phyloP scores from a whole-genome alignment of 345 rosid species.

The Odontarrhena argentea region DNA sequence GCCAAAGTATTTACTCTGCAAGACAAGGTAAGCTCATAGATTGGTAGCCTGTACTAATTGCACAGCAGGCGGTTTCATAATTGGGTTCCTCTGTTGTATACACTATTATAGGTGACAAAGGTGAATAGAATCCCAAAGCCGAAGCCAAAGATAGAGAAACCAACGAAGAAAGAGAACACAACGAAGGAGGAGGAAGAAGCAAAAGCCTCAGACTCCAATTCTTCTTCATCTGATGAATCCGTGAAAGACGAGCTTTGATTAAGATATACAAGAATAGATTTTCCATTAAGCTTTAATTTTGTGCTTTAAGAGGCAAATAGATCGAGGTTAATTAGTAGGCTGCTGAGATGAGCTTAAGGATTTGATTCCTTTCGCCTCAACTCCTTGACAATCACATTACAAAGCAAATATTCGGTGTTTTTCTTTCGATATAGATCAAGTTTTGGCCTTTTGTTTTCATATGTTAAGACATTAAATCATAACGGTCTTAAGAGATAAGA shows the following conservation, averaged over 20 bases:
- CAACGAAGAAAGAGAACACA: constrained; percentile 60
- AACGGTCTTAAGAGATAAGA: no score
- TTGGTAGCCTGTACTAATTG: neutral
- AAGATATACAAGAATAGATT: constrained; percentile 30
- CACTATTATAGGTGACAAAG: constrained; percentile 51
- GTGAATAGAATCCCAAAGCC: constrained; percentile 84
- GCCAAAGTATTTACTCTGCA: constrained; percentile 61
- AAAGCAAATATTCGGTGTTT: constrained; percentile 16
- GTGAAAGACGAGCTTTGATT: constrained; percentile 61
- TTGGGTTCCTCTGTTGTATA: neutral
- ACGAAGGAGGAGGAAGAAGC: constrained; percentile 38
- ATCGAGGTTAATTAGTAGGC: constrained; percentile 14
- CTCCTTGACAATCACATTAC: constrained; percentile 27
- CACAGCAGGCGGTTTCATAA: neutral
- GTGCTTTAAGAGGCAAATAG: constrained; percentile 36
- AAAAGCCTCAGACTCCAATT: constrained; percentile 41
- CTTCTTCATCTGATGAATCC: constrained; percentile 41
- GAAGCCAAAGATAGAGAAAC: constrained; percentile 82
- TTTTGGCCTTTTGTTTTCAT: constrained; percentile 29
- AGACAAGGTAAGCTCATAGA: constrained; percentile 62
- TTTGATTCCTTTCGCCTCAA: constrained; percentile 29
- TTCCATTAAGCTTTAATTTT: constrained; percentile 10
- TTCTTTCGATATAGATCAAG: constrained; percentile 6
- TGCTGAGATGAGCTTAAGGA: constrained; percentile 23
- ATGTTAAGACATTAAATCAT: neutral